A percentile compares a stretch with the other conserved stretches of the same genome.
These are phyloP conservation scores for Colletotrichum spinosum DNA, from an alignment of 2,329 filamentous ascomycete species.

Conservation along the genomic window DNA sequence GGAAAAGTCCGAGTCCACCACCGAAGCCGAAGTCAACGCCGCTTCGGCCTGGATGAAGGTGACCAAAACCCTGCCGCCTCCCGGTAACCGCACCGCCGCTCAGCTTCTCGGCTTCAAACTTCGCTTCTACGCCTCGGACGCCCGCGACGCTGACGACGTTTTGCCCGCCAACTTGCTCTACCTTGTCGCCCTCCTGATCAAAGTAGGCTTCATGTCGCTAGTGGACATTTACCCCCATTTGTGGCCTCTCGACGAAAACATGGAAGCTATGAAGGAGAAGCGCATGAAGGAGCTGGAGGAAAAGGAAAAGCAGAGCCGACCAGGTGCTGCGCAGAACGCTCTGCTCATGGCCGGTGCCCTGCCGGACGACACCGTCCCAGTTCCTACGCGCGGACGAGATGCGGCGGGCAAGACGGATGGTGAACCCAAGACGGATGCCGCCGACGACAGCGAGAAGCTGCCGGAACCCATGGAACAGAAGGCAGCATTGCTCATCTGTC, in stretches of 20 bases:
- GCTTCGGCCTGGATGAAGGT: slow-evolving; percentile 81
- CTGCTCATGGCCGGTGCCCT: slow-evolving; percentile 88
- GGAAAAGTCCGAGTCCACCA: slow-evolving; percentile 53
- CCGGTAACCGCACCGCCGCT: slow-evolving; percentile 90
- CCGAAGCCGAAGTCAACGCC: slow-evolving; percentile 64
- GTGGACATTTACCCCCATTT: slow-evolving; percentile 92
- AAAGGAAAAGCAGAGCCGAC: slow-evolving; percentile 76
- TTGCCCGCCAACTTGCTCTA: slow-evolving; percentile 94
- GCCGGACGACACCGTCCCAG: slow-evolving; percentile 79
- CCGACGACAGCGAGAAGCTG: slow-evolving; percentile 62
- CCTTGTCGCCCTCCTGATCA: slow-evolving; percentile 90
- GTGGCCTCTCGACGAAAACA: slow-evolving; percentile 84
- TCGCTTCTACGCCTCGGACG: slow-evolving; percentile 88
- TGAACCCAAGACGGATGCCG: slow-evolving; percentile 62
- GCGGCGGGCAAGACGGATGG: slow-evolving; percentile 62
- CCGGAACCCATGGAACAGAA: slow-evolving; percentile 91
- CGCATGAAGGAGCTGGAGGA: slow-evolving; percentile 82
- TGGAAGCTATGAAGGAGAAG: slow-evolving; percentile 78
- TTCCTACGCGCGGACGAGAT: slow-evolving; percentile 61
- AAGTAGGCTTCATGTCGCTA: slow-evolving; percentile 95
- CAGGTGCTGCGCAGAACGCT: slow-evolving; percentile 82
- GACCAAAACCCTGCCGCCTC: slow-evolving; percentile 84
- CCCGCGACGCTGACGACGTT: slow-evolving; percentile 79
- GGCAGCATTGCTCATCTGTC: slow-evolving; percentile 82
- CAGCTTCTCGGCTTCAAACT: slow-evolving; percentile 97